A percentile compares a stretch with the other conserved stretches of the same genome.
These are phyloP conservation scores for Pichia nakasei DNA, from an alignment of 805 yeast genomes.

Conservation along the genomic window DNA sequence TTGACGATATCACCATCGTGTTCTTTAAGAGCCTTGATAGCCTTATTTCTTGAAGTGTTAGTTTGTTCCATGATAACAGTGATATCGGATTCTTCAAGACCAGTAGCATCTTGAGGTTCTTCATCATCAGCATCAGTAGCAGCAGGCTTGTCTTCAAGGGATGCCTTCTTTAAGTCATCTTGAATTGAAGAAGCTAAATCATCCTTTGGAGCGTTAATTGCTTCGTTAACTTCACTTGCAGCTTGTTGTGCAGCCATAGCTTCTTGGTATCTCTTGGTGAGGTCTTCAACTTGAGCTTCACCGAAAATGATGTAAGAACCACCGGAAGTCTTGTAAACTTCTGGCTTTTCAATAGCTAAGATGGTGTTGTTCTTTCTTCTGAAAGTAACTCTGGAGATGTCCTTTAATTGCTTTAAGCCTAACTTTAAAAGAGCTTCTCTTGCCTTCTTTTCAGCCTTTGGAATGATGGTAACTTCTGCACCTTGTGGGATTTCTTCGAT, in stretches of 20 bases:
- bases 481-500: constrained; percentile 59
- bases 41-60: constrained; percentile 79
- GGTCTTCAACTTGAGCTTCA: constrained; percentile 94
- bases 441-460: constrained; percentile 94
- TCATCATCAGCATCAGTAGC: constrained; percentile 27
- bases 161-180: constrained; percentile 68
- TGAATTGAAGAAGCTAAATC: constrained; percentile 51
- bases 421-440: constrained; percentile 82
- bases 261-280: constrained; percentile 78
- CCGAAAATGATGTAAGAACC: constrained; percentile 97
- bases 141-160: constrained; percentile 34
- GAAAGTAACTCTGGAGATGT: constrained; percentile 92
- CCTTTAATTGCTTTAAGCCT: constrained; percentile 83
- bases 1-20: constrained; percentile 93
- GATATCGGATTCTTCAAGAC: constrained; percentile 74
- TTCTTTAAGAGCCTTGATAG: constrained; percentile 80
- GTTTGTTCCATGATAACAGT: constrained; percentile 88
- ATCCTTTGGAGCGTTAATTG: constrained; percentile 42
- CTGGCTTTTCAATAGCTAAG: constrained; percentile 88
- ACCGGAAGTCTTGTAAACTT: constrained; percentile 86
- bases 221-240: constrained; percentile 40
- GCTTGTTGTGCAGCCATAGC: constrained; percentile 72
- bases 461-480: constrained; percentile 69
- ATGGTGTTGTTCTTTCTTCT: constrained; percentile 87
- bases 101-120: constrained; percentile 75